Evolutionary conservation across 139 green algal genomes (phyloP).

Genomic region (Axilococcus clingmanii): DNA sequence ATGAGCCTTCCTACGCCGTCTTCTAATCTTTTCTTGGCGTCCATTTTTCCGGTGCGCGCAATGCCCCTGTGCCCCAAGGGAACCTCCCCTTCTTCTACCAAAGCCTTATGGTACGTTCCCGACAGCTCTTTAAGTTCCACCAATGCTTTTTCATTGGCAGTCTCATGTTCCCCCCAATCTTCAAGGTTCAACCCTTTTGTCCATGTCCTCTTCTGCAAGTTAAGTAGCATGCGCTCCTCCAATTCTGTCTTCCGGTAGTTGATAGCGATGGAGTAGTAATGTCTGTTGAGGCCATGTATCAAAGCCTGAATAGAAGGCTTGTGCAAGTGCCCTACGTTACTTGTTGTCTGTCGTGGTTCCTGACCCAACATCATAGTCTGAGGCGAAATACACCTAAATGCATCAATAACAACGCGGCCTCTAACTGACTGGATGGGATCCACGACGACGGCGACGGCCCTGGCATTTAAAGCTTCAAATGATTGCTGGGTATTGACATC

Average conservation of each 20-base stretch:
- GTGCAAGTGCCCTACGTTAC: constrained; percentile 95
- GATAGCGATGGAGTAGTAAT: constrained; percentile 99
- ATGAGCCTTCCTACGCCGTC: constrained; percentile 65
- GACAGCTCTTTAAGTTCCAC: constrained; percentile 69
- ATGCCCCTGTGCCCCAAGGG: constrained; percentile 74
- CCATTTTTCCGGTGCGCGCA: constrained; percentile 81
- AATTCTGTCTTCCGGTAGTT: constrained; percentile 98
- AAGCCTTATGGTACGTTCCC: constrained; percentile 68
- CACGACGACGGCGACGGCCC: constrained; percentile 93
- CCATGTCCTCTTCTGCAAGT: constrained; percentile 91
- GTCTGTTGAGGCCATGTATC: constrained; percentile 96
- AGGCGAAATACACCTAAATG: constrained; percentile 64
- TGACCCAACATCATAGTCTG: constrained; percentile 99
- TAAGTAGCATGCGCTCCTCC: constrained; percentile 98
- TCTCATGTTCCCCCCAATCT: constrained; percentile 52
- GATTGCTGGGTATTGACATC: constrained; percentile 99
- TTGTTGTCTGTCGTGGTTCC: constrained; percentile 96
- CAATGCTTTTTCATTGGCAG: constrained; percentile 70
- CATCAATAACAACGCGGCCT: constrained; percentile 93
- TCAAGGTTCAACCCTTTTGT: constrained; percentile 73
- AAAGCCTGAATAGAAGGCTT: constrained; percentile 97
- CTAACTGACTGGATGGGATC: constrained; percentile 97
- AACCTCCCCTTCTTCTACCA: constrained; percentile 85
- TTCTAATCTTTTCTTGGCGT: constrained; percentile 94
- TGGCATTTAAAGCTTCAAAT: constrained; percentile 94